Percentiles rank a stretch among this genome's conserved stretches.
phyloP scores from a whole-genome alignment of 176 grass and related monocot genomes.

The Eremochloa ophiuroides region DNA sequence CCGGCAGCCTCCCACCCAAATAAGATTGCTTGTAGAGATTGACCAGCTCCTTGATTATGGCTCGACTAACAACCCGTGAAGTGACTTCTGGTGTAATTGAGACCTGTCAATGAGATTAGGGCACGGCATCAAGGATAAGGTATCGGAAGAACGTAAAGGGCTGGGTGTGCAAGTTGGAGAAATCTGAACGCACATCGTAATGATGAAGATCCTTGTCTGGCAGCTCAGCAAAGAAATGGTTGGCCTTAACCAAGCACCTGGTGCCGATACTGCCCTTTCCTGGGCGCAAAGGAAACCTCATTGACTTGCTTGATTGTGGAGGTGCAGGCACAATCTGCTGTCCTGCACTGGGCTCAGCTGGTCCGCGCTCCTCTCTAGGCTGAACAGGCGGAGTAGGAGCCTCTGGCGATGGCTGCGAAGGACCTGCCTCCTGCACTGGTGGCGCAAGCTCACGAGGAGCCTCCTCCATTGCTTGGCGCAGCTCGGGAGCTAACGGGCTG shows the following conservation, averaged over 20 bases:
- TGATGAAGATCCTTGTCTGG: slow-evolving; percentile 92
- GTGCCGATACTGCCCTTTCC: slow-evolving; percentile 68
- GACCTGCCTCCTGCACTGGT: slow-evolving; percentile 24
- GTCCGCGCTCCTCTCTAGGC: slow-evolving; percentile 8
- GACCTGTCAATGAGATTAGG: slow-evolving; percentile 42
- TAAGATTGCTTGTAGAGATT: slow-evolving; percentile 48
- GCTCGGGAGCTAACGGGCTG: slow-evolving; percentile 61
- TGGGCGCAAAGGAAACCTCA: slow-evolving; percentile 67
- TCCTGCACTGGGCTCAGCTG: slow-evolving; percentile 20
- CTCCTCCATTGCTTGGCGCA: slow-evolving; percentile 85
- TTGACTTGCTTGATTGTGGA: slow-evolving; percentile 57
- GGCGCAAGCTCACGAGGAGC: slow-evolving; percentile 30
- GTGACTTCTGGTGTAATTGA: slow-evolving; percentile 63
- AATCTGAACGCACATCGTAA: slow-evolving; percentile 53
- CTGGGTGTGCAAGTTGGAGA: not conserved
- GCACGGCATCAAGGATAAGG: not conserved
- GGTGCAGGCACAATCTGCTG: slow-evolving; percentile 1
- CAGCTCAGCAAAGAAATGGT: slow-evolving; percentile 81
- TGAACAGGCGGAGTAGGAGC: not conserved
- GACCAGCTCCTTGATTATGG: slow-evolving; percentile 62
- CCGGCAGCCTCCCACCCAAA: slow-evolving; percentile 79
- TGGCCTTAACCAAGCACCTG: slow-evolving; percentile 76
- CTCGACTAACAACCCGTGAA: slow-evolving; percentile 49
- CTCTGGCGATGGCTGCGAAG: slow-evolving; percentile 26
- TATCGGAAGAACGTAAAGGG: not conserved